Percentiles rank a stretch among this genome's conserved stretches.
Evolutionary conservation across 2,329 filamentous ascomycete genomes (phyloP).

Genomic region (Cercospora sp.): DNA sequence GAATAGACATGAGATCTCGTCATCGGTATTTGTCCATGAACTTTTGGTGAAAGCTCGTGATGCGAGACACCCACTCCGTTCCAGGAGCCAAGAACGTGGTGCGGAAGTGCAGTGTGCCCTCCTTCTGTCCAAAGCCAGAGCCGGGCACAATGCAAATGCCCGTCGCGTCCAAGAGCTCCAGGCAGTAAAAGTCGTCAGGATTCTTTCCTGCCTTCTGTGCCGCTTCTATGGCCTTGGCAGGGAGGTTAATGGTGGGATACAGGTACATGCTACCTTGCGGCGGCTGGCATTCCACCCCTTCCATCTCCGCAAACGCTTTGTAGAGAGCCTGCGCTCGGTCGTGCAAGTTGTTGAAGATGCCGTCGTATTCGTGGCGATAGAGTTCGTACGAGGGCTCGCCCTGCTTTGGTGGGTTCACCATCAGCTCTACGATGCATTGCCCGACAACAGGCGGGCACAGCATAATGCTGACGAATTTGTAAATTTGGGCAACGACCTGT

Average conservation of each 20-base stretch:
- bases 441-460: conserved; percentile 93
- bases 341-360: conserved; percentile 75
- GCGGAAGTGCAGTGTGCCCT: conserved; percentile 87
- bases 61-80: conserved; percentile 87
- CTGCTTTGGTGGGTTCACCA: conserved; percentile 89
- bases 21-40: conserved; percentile 79
- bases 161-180: conserved; percentile 86
- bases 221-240: conserved; percentile 72
- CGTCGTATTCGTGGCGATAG: conserved; percentile 82
- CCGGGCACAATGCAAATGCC: conserved; percentile 94
- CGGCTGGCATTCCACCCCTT: conserved; percentile 85
- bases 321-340: conserved; percentile 82
- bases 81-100: conserved; percentile 96
- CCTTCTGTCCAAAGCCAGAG: conserved; percentile 89
- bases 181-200: conserved; percentile 91
- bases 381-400: conserved; percentile 82
- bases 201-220: conserved; percentile 70
- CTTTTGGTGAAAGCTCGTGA: conserved; percentile 84
- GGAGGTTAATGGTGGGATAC: conserved; percentile 87
- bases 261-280: conserved; percentile 98
- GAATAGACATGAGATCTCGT: conserved; percentile 3
- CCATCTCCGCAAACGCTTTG: conserved; percentile 89
- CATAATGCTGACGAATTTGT: conserved; percentile 98
- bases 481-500: conserved; percentile 86
- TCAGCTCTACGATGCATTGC: conserved; percentile 94